phyloP scores from a whole-genome alignment of 352 stramenopile genomes.

The Phytopythium aichiense region DNA sequence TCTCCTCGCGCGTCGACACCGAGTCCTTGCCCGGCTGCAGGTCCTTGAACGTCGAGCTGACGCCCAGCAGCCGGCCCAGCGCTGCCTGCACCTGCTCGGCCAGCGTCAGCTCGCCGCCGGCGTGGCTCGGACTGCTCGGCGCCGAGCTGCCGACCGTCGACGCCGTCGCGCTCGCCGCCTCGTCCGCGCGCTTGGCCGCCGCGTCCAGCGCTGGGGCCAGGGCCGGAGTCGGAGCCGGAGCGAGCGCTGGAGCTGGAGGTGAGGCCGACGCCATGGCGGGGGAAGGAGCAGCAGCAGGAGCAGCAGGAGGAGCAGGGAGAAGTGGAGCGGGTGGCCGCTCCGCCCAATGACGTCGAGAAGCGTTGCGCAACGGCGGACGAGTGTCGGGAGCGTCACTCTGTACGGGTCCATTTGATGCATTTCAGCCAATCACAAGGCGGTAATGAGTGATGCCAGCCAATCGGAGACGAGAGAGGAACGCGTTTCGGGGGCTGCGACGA shows the following conservation, averaged over 20 bases:
- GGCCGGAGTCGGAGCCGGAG: too few species aligned
- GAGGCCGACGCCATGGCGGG: neutral
- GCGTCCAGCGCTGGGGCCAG: neutral
- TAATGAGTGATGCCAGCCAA: constrained; percentile 5
- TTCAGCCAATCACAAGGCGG: neutral
- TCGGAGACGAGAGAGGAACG: constrained; percentile 11
- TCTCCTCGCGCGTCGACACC: constrained; percentile 73
- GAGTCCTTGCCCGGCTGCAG: constrained; percentile 58
- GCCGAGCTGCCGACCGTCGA: constrained; percentile 9
- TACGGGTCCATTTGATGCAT: neutral
- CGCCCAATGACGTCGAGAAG: neutral
- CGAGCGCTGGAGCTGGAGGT: too few species aligned
- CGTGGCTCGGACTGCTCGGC: constrained; percentile 18
- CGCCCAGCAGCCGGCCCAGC: constrained; percentile 48
- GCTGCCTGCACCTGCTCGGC: constrained; percentile 48
- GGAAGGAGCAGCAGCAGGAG: neutral
- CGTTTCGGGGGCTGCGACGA: neutral
- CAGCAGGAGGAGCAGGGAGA: neutral
- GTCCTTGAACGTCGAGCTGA: constrained; percentile 68
- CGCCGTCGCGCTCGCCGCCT: constrained; percentile 16
- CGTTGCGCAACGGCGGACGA: constrained; percentile 2
- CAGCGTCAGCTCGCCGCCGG: constrained; percentile 1
- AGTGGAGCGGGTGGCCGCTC: neutral
- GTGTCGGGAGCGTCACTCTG: constrained; percentile 1
- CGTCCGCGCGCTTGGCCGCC: constrained; percentile 2